Conservation (phyloP, 129 eudicot species). For the Apium graveolens region DNA sequence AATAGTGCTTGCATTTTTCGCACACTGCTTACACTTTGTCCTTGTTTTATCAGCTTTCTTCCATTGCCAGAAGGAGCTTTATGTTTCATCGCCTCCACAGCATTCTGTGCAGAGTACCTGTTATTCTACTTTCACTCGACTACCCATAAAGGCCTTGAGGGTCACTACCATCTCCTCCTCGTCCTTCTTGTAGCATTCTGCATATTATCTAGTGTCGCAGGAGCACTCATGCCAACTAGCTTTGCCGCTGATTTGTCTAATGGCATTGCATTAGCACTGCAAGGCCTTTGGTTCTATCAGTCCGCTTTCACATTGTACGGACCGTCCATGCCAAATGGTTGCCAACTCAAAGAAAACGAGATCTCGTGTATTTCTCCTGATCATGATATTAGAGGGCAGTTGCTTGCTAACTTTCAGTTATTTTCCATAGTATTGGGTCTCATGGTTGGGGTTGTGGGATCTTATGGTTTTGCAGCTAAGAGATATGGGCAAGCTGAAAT, state of each 20-base stretch:
- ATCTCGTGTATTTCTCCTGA: slow-evolving; percentile 42
- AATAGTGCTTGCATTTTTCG: background rate
- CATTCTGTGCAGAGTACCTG: slow-evolving; percentile 78
- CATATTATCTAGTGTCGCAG: slow-evolving; percentile 45
- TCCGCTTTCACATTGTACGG: slow-evolving; percentile 89
- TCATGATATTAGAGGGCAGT: slow-evolving; percentile 51
- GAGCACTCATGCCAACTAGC: slow-evolving; percentile 73
- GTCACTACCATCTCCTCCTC: slow-evolving; percentile 78
- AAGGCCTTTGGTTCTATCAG: slow-evolving; percentile 93
- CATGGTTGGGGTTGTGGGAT: slow-evolving; percentile 45
- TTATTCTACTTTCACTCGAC: slow-evolving; percentile 85
- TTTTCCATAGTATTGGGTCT: slow-evolving; percentile 56
- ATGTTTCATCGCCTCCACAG: slow-evolving; percentile 70
- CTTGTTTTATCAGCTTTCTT: slow-evolving; percentile 43
- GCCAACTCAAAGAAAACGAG: slow-evolving; percentile 35
- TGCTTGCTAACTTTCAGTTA: slow-evolving; percentile 80
- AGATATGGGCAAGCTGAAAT: slow-evolving; percentile 27
- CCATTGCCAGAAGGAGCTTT: slow-evolving; percentile 76
- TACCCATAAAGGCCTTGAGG: slow-evolving; percentile 84
- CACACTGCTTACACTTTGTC: background rate
- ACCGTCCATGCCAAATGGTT: slow-evolving; percentile 83
- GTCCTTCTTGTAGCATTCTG: slow-evolving; percentile 72
- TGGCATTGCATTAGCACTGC: slow-evolving; percentile 72
- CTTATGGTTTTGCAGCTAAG: slow-evolving; percentile 43
- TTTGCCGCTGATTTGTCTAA: slow-evolving; percentile 63